Conservation (phyloP, 208 protist species). For the Acanthamoeba triangularis region DNA sequence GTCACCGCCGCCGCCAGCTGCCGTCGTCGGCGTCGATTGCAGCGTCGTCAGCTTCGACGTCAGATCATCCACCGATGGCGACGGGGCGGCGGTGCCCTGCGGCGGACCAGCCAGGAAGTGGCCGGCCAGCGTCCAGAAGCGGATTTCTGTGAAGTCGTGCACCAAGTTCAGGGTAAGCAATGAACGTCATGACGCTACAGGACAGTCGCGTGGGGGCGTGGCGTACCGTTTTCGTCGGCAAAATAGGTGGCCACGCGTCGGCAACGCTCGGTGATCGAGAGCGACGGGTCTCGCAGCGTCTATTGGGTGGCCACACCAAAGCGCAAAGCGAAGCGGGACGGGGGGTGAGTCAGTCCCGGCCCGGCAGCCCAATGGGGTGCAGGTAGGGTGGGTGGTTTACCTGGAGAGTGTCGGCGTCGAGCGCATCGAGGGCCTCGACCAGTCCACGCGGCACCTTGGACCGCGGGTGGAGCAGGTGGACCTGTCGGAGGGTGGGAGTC, state of each 20-base stretch:
- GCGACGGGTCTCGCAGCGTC: background rate
- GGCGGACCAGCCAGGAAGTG: background rate
- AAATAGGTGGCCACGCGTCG: constrained; percentile 2
- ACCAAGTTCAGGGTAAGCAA: background rate
- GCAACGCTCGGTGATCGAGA: constrained; percentile 7
- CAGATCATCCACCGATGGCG: background rate
- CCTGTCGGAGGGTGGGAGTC: too few relatives aligned
- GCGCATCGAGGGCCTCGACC: background rate
- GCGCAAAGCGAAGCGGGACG: background rate
- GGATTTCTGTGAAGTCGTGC: background rate
- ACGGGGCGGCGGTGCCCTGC: background rate
- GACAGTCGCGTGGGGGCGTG: background rate
- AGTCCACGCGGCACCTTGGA: background rate
- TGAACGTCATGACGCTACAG: background rate
- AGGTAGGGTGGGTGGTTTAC: background rate
- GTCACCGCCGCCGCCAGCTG: background rate
- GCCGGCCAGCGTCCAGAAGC: constrained; percentile 52
- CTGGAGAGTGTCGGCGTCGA: background rate
- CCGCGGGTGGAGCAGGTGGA: background rate
- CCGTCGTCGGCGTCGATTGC: background rate
- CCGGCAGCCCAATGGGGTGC: background rate
- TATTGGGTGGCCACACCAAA: background rate
- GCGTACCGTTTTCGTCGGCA: constrained; percentile 1
- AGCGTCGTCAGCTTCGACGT: background rate
- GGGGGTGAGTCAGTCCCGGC: background rate